These are phyloP conservation scores for Annulohypoxylon nitens DNA, from an alignment of 495 filamentous ascomycete genomes.

Conservation along the genomic window DNA sequence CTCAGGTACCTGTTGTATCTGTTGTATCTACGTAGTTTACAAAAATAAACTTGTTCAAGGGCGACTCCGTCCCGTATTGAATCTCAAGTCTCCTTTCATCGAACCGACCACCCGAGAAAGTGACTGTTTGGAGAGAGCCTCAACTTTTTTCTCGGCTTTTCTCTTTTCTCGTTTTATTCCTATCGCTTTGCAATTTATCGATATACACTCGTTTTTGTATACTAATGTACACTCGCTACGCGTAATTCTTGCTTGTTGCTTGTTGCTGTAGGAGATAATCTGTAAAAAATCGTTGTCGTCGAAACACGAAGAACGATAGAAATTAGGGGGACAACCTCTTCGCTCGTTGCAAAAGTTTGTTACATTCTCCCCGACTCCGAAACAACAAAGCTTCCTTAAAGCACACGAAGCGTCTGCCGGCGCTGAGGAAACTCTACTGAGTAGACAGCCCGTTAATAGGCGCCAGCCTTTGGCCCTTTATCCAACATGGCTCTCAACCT, in stretches of 20 bases:
- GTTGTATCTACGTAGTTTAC: constrained; percentile 28
- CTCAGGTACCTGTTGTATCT: constrained; percentile 8
- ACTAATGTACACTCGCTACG: constrained; percentile 48
- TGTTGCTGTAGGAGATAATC: constrained; percentile 19
- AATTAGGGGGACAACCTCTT: constrained; percentile 18
- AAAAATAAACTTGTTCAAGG: constrained; percentile 47
- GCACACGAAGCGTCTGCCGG: constrained; percentile 24
- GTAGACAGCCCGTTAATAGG: constrained; percentile 38
- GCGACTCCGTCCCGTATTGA: constrained; percentile 26
- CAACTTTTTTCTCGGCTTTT: constrained; percentile 32
- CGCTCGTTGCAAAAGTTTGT: constrained; percentile 38
- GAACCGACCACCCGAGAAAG: constrained; percentile 23
- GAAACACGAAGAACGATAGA: constrained; percentile 8
- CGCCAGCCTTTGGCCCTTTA: constrained; percentile 47
- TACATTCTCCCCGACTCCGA: constrained; percentile 15
- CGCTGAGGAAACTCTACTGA: constrained; percentile 30
- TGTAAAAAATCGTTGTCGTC: constrained; percentile 4
- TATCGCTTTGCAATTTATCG: constrained; percentile 41
- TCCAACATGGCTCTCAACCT: constrained; percentile 62
- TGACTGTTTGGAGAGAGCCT: constrained; percentile 42
- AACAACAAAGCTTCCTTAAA: neutral
- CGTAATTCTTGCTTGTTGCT: constrained; percentile 30
- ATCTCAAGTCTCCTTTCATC: constrained; percentile 43
- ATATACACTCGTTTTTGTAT: constrained; percentile 52
- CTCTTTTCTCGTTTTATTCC: constrained; percentile 39